Evolutionary conservation across 345 rosid species (phyloP).

Genomic region (Arabidopsis suecica): DNA sequence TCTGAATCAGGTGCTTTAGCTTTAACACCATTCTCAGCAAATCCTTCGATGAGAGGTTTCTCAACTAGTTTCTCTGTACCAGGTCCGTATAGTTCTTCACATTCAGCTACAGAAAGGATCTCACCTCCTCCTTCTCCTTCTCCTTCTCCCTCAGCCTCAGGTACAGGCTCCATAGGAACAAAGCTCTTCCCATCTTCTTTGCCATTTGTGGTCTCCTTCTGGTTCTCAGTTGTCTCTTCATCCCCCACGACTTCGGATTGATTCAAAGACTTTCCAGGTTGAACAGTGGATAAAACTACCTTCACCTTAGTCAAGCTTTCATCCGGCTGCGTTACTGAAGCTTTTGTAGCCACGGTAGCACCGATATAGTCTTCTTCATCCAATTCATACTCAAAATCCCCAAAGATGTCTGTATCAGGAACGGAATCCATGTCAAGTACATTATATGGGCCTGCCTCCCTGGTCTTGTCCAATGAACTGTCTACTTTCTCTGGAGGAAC

Average conservation of each 20-base stretch:
- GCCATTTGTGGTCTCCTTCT: slow-evolving; percentile 44
- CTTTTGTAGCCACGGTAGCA: slow-evolving; percentile 50
- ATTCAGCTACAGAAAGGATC: slow-evolving; percentile 67
- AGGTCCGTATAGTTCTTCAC: slow-evolving; percentile 90
- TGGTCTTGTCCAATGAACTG: slow-evolving; percentile 41
- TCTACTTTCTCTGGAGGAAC: slow-evolving; percentile 46
- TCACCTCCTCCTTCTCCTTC: slow-evolving; percentile 44
- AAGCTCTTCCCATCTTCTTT: slow-evolving; percentile 39
- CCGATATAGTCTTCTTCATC: slow-evolving; percentile 87
- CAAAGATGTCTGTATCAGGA: slow-evolving; percentile 78
- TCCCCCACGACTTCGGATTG: slow-evolving; percentile 44
- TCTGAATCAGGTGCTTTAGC: slow-evolving; percentile 47
- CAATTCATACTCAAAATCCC: slow-evolving; percentile 85
- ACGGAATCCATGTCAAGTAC: slow-evolving; percentile 64
- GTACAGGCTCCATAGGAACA: slow-evolving; percentile 49
- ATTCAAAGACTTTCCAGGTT: slow-evolving; percentile 52
- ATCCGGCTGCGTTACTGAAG: slow-evolving; percentile 54
- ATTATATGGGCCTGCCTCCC: slow-evolving; percentile 63
- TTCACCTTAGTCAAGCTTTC: slow-evolving; percentile 67
- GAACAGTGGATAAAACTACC: slow-evolving; percentile 67
- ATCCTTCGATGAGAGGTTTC: slow-evolving; percentile 51
- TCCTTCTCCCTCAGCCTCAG: slow-evolving; percentile 40
- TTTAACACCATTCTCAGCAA: slow-evolving; percentile 45
- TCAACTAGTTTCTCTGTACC: slow-evolving; percentile 71
- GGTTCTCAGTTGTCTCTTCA: slow-evolving; percentile 37